Evolutionary conservation across 2,329 filamentous ascomycete genomes (phyloP), one percentile per base, ranked within the genome.

Genomic region (Plenodomus lindquistii): DNA sequence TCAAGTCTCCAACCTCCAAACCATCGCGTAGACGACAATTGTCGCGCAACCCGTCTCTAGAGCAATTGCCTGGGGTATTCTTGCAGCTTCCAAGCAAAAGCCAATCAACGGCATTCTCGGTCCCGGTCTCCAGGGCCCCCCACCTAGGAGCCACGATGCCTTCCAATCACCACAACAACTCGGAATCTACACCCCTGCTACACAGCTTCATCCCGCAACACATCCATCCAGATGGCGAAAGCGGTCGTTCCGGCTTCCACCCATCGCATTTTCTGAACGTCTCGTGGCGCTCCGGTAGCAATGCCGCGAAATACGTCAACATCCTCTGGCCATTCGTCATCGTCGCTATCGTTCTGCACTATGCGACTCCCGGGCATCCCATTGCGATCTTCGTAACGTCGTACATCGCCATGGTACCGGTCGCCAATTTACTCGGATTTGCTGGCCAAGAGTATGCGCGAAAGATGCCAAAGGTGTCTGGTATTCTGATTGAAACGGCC

Each of bases 351-450:
- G 81, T 78, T 15, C 75, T 89, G 56, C 56, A 81, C 50, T 84
- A 80, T 59, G 77, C 77, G 37, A 72, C 76, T 6, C 77, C 77
- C 0, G 74, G 83, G 5, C 71, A 79, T 29, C 79, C 87, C 50
- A 72, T 88, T 2, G 78, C 80, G 66, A 80, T 86, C 38, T 91
- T 91, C 67, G 77, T 80, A 29, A 77, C 89, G 40, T 84, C 85
- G 38, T 91, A 91, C 65, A 81, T 91, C 50, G 86, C 86, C 58
- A 91, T 91, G 85, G 78, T 91, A 1, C 88, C 88, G 0, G 84
- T 85, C 38, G 88, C 88, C 44, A 91, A 91, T 61, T 71, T 90
- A 43, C 80, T 91, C 40, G 88, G 88, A 0, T 91, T 91, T 60
- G 85, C 86, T 4, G 86, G 87, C 11, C 83, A 87, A 53, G 85